Conservation (phyloP, 495 filamentous ascomycete genomes). For the Beverwykella pulmonaria region DNA sequence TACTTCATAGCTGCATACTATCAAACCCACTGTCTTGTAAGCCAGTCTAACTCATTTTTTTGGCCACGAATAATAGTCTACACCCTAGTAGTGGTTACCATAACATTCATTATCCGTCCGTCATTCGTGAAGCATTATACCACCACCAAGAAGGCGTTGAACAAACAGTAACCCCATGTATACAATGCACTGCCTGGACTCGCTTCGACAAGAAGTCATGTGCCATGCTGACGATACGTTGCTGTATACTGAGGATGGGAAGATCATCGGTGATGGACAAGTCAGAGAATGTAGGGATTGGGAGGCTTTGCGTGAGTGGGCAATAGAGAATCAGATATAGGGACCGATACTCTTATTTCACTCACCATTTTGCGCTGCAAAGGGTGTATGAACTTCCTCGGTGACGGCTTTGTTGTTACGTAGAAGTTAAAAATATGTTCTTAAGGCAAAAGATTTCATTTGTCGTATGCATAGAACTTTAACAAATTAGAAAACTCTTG, state of each 20-base stretch:
- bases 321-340: neutral
- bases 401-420: no score
- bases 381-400: no score
- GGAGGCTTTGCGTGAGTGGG: neutral
- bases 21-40: neutral
- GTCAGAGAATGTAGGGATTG: neutral
- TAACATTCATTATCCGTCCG: neutral
- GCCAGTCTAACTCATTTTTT: no score
- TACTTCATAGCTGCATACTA: slow-evolving; percentile 1
- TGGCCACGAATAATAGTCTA: no score
- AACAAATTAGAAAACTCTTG: no score
- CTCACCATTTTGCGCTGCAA: no score
- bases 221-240: neutral
- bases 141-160: neutral
- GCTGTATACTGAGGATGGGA: neutral
- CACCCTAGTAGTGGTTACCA: no score
- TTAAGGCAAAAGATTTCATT: no score
- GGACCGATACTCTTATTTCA: no score
- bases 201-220: neutral
- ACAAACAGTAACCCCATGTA: neutral
- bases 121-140: neutral
- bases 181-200: neutral
- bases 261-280: neutral
- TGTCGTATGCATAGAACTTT: no score
- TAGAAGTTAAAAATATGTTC: no score